Evolutionary conservation across 495 filamentous ascomycete species (phyloP), one percentile per base, ranked within the genome.

Genomic region (Neurospora terricola): DNA sequence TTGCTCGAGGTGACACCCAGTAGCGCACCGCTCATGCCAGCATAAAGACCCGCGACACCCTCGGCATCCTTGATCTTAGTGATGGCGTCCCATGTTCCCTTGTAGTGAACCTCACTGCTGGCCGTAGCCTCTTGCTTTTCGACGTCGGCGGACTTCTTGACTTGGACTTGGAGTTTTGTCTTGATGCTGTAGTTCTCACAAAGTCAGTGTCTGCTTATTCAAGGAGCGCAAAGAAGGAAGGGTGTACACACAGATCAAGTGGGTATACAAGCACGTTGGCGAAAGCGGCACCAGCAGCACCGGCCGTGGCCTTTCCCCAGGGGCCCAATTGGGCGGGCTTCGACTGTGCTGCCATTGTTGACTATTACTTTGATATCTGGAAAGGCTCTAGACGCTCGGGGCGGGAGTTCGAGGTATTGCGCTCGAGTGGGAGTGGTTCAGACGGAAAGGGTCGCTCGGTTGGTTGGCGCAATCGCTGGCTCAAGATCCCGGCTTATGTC

Each of bases 261-360:
- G 96, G 96, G 82, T 99, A 99, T 72, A 98, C 96, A 72, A 97
- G 83, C 36, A 96, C 91, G 87, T 99, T 99, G 43, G 96, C 96
- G 66, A 99, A 83, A 14, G 98, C 93, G 40, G 96, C 96, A 69
- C 96, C 95, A 21, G 94, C 93, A 71, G 96, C 93, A 75, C 96
- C 96, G 48, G 96, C 94, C 73, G 97, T 88, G 59, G 96, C 96
- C 78, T 88, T 90, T 38, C 94, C 95, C 96, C 96, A 98, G 71
- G 96, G 94, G 34, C 96, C 93, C 73, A 99, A 88, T 48, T 86
- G 80, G 37, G 83, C 88, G 72, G 90, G 89, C 81, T 96, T 96
- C 43, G 94, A 94, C 83, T 93, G 92, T 66, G 83, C 90, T 68
- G 90, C 85, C 94, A 98, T 98, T 66, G 74, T 59, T 72, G 36